Evolutionary conservation across 768 basidiomycete genomes (phyloP), one percentile per base, ranked within the genome.

Genomic region (Amanita muscaria): DNA sequence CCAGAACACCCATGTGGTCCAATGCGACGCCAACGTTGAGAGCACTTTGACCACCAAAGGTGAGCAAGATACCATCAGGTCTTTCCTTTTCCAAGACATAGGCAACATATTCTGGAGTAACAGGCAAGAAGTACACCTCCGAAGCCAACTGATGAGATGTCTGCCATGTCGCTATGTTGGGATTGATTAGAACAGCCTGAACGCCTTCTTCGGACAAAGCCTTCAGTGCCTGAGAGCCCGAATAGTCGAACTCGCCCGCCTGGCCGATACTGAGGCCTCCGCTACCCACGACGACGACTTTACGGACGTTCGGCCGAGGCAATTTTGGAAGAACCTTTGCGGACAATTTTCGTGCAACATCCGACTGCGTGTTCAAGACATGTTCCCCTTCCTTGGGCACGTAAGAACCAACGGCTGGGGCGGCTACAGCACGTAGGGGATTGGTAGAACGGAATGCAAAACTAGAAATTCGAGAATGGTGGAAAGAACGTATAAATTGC

Each of bases 181-280:
- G 96, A 64, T 98, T 99, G 63, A 99, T 90, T 51, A 99, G 81
- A 51, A 99, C 82, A 24, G 91, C 88, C 45, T 87, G 77, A 41
- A 99, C 83, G 42, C 93, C 93, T 62, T 93, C 90, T 64, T 99
- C 96, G 54, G 83, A 80, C 42, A 99, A 80, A 12, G 96, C 96
- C 63, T 99, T 98, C 65, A 99, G 80, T 8, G 96, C 96, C 65
- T 99, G 96, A 5, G 94, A 97, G 36, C 96, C 96, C 15, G 94
- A 97, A 62, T 99, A 99, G 63, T 99, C 96, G 64, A 99, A 99
- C 67, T 99, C 96, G 63, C 96, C 96, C 4, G 96, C 96, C 64
- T 99, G 96, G 22, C 96, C 96, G 46, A 99, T 99, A 56, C 82
- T 85, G 36, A 99, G 80, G 43, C 96, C 96, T 53, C 96, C 96